Base-by-base conservation (phyloP, 1,139 yeast species). In the Pichia terricola region DNA sequence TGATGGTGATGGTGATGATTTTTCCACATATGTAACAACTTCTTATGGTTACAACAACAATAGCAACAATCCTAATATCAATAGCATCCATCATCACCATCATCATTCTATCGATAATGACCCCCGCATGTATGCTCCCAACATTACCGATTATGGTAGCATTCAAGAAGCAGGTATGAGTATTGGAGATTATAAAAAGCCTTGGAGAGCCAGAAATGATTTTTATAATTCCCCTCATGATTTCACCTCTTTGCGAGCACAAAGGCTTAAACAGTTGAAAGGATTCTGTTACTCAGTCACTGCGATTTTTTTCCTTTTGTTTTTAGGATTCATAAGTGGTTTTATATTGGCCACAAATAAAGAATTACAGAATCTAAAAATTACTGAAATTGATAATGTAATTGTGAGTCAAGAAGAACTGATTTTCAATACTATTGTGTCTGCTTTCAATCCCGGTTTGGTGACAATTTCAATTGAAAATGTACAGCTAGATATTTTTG, bases 371-470 rank as follows among this genome's bases (percentile, higher is more conserved):
- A 71, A 75, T 50, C 82, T 87, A 30, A 65, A 74, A 28, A 75
- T 88, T 10, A 62, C 68, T 1, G 67, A 77, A 11, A 70, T 89
- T 42, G 77, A 76, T 45, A 86, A 85, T 54, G 75, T 91, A 0
- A 68, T 89, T 30, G 86, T 87, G 3, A 81, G 94, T 48, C 80
- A 81, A 53, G 95, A 88, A 57, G 96, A 88, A 58, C 67, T 91
- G 43, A 75, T 88, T 2, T 87, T 89, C 64, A 87, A 83, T 60
- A 67, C 89, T 51, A 74, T 77, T 3, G 77, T 87, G 26, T 81
- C 79, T 50, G 95, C 94, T 1, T 75, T 81, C 53, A 91, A 91
- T 60, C 96, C 96, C 1, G 96, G 96, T 0, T 75, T 86, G 68
- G 72, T 83, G 54, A 72, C 85, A 1, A 77, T 89, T 4, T 69